Base-by-base conservation (phyloP, 2,329 filamentous ascomycete species). In the Zasmidium cellare region DNA sequence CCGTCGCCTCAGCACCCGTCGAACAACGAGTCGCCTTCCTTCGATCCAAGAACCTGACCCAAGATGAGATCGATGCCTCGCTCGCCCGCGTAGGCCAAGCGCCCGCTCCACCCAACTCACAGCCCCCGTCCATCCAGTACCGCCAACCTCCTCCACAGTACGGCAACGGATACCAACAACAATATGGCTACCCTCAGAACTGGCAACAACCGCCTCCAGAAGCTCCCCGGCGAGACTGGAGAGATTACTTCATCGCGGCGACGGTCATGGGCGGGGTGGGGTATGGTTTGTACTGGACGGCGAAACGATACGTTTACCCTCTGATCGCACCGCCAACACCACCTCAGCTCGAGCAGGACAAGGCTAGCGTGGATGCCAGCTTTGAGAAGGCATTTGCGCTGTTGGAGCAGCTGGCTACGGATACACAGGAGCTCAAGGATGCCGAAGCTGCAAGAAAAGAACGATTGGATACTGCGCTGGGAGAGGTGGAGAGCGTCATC, bases 201-300 rank as follows among this genome's bases (percentile, higher is more conserved):
- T 82, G 80, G 79, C 74, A 72, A 61, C 78, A 82, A 64, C 82
- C 81, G 7, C 79, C 84, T 2, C 82, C 82, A 1, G 80, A 83
- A 55, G 77, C 86, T 2, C 92, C 92, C 2, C 87, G 86, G 72
- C 83, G 94, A 70, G 94, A 99, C 77, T 99, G 94, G 94, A 85
- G 96, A 61, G 94, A 99, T 73, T 97, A 92, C 90, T 99, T 99
- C 77, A 97, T 99, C 75, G 96, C 97, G 91, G 94, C 94, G 7
- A 99, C 94, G 0, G 90, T 97, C 12, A 88, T 96, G 62, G 89
- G 92, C 57, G 91, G 92, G 50, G 87, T 97, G 19, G 84, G 91
- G 41, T 97, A 97, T 70, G 93, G 92, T 0, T 76, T 96, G 20
- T 99, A 94, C 72, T 85, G 88, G 64, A 83, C 97, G 16, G 90